Base-by-base conservation (phyloP, 345 rosid genomes). In the Tarenaya hassleriana region DNA sequence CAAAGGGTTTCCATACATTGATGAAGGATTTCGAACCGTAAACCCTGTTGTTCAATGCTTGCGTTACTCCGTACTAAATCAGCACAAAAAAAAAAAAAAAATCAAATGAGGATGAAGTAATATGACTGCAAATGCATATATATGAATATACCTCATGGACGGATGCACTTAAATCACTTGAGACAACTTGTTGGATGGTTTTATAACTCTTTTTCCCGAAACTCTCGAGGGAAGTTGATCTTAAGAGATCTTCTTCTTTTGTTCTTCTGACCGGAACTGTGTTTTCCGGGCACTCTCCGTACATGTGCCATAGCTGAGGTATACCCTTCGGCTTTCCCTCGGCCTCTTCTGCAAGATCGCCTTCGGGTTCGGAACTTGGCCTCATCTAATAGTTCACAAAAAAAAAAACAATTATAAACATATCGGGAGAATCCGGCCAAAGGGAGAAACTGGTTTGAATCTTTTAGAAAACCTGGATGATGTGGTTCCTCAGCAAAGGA, bases 1-100 rank as follows among this genome's bases (percentile, higher is more conserved):
- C 68, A 52, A 63, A 70, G 17, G 81, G 81, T 51, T 76, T 72
- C 78, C 81, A 76, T 4, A 73, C 78, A 33, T 76, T 76, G 40
- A 76, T 70, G 50, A 71, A 64, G 47, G 72, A 78, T 52, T 70
- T 73, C 1, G 82, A 75, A 40, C 82, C 82, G 64, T 58, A 73
- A 37, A 70, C 73, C 50, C 60, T 73, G 12, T 58, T 75, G 14
- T 72, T 34, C n/a, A 34, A 73, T 50, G 69, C 69, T 5, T 5
- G 2, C 24, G 64, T 76, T 39, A 70, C 67, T 1, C 75, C 75
- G 61, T 76, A 73, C 81, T 73, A 34, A 24, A n/a, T 2, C 29
- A 24, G 5, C 5, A 2, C 10, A 3, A 34, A 8, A 3, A 7
- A n/a, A n/a, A n/a, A 34, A 3, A 34, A 7, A 34, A 11, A 3